Base-by-base conservation (phyloP, 1,284 basidiomycete species). In the Volvariella surrecta region DNA sequence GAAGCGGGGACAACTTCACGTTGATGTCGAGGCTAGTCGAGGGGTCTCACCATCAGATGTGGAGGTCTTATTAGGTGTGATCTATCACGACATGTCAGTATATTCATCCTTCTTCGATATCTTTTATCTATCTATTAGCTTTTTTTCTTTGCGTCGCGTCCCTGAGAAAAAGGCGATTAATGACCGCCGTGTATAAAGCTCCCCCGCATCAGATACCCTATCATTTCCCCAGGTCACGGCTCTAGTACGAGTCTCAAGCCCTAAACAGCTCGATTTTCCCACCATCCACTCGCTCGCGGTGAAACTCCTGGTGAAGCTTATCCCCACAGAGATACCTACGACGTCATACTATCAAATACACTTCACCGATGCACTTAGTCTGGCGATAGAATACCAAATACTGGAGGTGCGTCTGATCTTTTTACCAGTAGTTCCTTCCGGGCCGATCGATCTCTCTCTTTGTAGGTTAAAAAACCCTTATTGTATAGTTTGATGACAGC, bases 31-130 rank as follows among this genome's bases (percentile, higher is more conserved):
- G 57, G 56, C 64, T 47, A 50, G 56, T 40, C 32, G 57, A 55
- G 22, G 53, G 54, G 62, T 76, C 32, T 53, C 52, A 15, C 59
- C 61, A 16, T 54, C 56, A 21, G 79, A 84, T 55, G 64, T 83
- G 7, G 70, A 71, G 40, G 63, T 62, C 1, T 55, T 86, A 34
- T 57, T 84, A 9, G 69, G 70, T 45, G 71, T 82, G 58, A 55
- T 84, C 21, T 84, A 84, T 54, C 76, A 81, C 52, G 73, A 81
- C 51, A 57, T 58, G 81, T 84, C 58, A 67, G 77, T 70, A 16
- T 11, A 9, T 32, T 24, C 7, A 22, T 38, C 20, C 24, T 11
- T 6, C 39, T 13, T 13, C 22, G n/a, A n/a, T n/a, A n/a, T n/a
- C n/a, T n/a, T n/a, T 4, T 10, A 17, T 42, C 9, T 32, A 10